A percentile compares a stretch with the other conserved stretches of the same genome.
These are phyloP conservation scores for Fusarium robinianum DNA, from an alignment of 2,329 filamentous ascomycete genomes.

Conservation along the genomic window DNA sequence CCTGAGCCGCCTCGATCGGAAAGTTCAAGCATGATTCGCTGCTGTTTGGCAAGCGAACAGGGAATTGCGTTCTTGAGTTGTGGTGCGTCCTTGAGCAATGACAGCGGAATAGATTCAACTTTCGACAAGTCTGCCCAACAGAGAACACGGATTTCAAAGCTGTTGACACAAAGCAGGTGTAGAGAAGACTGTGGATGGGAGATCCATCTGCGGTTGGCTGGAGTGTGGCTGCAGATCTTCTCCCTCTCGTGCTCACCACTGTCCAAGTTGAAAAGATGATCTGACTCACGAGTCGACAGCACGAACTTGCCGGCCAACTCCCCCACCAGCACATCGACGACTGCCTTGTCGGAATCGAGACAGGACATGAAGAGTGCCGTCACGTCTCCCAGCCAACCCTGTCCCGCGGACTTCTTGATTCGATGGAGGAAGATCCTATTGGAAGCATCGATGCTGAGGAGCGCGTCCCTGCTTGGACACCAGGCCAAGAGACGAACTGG, in stretches of 20 bases:
- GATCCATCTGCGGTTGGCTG: slow-evolving; percentile 26
- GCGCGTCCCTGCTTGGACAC: slow-evolving; percentile 27
- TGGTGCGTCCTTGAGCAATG: slow-evolving; percentile 9
- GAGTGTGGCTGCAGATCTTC: slow-evolving; percentile 1
- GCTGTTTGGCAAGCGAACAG: slow-evolving; percentile 21
- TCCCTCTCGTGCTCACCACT: slow-evolving; percentile 27
- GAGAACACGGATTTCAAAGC: slow-evolving; percentile 30
- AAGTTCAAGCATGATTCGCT: slow-evolving; percentile 21
- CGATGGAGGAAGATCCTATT: slow-evolving; percentile 31
- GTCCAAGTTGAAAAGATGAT: slow-evolving; percentile 38
- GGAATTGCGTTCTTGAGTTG: slow-evolving; percentile 31
- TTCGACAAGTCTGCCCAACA: slow-evolving; percentile 39
- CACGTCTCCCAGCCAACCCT: slow-evolving; percentile 12
- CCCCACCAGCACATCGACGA: slow-evolving; percentile 35
- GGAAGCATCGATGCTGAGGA: slow-evolving; percentile 39
- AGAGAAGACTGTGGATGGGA: slow-evolving; percentile 25
- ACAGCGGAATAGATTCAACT: slow-evolving; percentile 17
- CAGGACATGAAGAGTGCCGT: slow-evolving; percentile 25
- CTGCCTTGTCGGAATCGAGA: slow-evolving; percentile 31
- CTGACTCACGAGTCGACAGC: slow-evolving; percentile 39
- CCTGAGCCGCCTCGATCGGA: slow-evolving; percentile 1
- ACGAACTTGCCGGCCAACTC: slow-evolving; percentile 37
- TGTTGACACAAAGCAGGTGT: slow-evolving; percentile 39
- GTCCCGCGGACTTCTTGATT: slow-evolving; percentile 17
- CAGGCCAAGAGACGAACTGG: slow-evolving; percentile 37